phyloP scores from a whole-genome alignment of 23 red algal species.

The Gracilaria caudata region DNA sequence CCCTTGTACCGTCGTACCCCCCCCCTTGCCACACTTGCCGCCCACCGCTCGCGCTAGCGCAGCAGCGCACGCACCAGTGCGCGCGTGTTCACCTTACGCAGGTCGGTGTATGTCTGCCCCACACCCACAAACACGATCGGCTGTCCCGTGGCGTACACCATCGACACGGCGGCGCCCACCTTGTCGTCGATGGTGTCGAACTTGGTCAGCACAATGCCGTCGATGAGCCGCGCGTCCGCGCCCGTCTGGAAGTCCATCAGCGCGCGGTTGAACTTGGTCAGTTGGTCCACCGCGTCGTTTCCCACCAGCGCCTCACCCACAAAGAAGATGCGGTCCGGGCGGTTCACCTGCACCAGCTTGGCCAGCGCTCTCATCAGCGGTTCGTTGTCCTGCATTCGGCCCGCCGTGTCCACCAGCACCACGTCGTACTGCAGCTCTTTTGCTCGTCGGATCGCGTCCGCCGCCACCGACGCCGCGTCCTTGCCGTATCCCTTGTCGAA shows the following conservation, averaged over 20 bases:
- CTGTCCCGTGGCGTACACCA: conserved; percentile 93
- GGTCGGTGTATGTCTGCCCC: conserved; percentile 97
- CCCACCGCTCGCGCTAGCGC: no score
- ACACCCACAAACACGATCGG: conserved; percentile 99
- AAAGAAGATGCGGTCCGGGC: conserved; percentile 92
- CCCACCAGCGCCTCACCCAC: conserved; percentile 98
- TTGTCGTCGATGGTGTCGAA: conserved; percentile 96
- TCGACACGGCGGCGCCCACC: conserved; percentile 96
- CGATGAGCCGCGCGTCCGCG: conserved; percentile 65
- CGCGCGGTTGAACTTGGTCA: conserved; percentile 86
- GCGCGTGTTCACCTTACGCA: conserved; percentile 78
- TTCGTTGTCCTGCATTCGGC: conserved; percentile 99
- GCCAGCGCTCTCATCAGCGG: conserved; percentile 95
- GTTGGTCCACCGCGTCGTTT: conserved; percentile 97
- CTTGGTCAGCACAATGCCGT: conserved; percentile 98
- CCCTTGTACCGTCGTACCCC: no score
- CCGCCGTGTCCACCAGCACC: conserved; percentile 95
- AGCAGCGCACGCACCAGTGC: conserved; percentile 89
- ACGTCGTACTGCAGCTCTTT: conserved; percentile 76
- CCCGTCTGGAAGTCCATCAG: conserved; percentile 68
- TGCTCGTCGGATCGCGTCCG: conserved; percentile 80
- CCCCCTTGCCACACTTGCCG: no score
- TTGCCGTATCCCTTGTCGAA: conserved; percentile 91
- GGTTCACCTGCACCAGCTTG: conserved; percentile 79
- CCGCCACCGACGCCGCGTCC: conserved; percentile 87